These are phyloP conservation scores for Trichoderma orchidacearum DNA, from an alignment of 495 filamentous ascomycete genomes.

Conservation along the genomic window DNA sequence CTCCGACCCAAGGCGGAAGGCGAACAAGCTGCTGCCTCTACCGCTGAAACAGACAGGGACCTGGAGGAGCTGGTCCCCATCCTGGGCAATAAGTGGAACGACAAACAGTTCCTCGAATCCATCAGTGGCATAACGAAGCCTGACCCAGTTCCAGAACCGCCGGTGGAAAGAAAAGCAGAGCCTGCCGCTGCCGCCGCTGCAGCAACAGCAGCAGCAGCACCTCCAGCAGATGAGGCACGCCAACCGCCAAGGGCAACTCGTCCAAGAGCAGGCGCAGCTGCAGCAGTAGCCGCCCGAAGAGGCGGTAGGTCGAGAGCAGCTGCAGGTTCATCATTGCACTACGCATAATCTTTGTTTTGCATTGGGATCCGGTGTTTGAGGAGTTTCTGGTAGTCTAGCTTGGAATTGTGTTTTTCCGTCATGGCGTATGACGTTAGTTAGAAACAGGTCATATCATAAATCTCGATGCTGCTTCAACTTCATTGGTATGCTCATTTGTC, in stretches of 20 bases:
- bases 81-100: constrained; percentile 22
- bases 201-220: not conserved
- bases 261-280: not conserved
- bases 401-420: too few species aligned
- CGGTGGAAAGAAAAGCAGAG: constrained; percentile 6
- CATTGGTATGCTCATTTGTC: too few species aligned
- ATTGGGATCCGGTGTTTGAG: not conserved
- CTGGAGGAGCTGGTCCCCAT: constrained; percentile 14
- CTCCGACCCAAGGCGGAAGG: constrained; percentile 6
- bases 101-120: constrained; percentile 22
- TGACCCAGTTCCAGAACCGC: not conserved
- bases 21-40: not conserved
- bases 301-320: not conserved
- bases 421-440: too few species aligned
- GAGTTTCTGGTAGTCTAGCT: too few species aligned
- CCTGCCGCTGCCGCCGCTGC: constrained; percentile 1
- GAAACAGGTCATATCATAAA: too few species aligned
- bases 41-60: constrained; percentile 1
- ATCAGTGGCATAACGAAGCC: constrained; percentile 16
- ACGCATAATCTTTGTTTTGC: not conserved
- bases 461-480: too few species aligned
- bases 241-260: constrained; percentile 2
- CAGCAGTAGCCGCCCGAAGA: not conserved
- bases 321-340: not conserved
- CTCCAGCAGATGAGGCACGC: not conserved